phyloP scores from a whole-genome alignment of 2,329 filamentous ascomycete genomes.

The Scortechinia acanthostroma region DNA sequence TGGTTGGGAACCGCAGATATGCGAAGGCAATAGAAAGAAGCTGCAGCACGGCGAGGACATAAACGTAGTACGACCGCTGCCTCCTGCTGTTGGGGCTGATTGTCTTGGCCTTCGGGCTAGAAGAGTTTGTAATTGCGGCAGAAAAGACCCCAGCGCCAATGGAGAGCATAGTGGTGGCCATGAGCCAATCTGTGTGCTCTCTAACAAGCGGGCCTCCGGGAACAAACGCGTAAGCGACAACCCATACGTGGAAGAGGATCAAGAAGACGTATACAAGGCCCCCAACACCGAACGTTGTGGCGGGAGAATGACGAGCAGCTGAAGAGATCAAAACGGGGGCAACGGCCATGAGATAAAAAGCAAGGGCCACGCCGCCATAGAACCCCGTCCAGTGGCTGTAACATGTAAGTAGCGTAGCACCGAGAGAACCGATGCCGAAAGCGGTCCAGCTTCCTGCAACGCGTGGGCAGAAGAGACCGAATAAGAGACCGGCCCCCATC shows the following conservation, averaged over 20 bases:
- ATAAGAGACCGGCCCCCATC: constrained; percentile 75
- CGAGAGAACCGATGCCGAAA: constrained; percentile 71
- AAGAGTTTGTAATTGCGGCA: constrained; percentile 41
- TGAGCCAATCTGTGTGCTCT: constrained; percentile 93
- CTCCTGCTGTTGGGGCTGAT: constrained; percentile 5
- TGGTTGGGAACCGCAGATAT: constrained; percentile 84
- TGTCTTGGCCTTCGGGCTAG: constrained; percentile 26
- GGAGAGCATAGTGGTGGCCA: constrained; percentile 76
- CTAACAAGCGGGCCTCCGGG: constrained; percentile 86
- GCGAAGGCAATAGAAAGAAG: constrained; percentile 72
- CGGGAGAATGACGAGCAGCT: constrained; percentile 71
- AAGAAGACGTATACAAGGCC: constrained; percentile 90
- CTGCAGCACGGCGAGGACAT: constrained; percentile 67
- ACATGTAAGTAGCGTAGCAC: constrained; percentile 71
- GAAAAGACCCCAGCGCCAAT: constrained; percentile 82
- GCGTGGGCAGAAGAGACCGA: constrained; percentile 68
- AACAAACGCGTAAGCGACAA: constrained; percentile 96
- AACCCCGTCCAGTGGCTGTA: constrained; percentile 82
- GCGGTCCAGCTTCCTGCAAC: constrained; percentile 72
- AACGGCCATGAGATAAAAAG: constrained; percentile 76
- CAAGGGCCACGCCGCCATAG: constrained; percentile 70
- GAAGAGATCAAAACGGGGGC: constrained; percentile 69
- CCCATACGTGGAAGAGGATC: constrained; percentile 96
- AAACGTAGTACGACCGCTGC: constrained; percentile 41
- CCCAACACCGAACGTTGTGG: constrained; percentile 75